phyloP scores from a whole-genome alignment of 257 asterid genomes.

The Solanum sejunctum region DNA sequence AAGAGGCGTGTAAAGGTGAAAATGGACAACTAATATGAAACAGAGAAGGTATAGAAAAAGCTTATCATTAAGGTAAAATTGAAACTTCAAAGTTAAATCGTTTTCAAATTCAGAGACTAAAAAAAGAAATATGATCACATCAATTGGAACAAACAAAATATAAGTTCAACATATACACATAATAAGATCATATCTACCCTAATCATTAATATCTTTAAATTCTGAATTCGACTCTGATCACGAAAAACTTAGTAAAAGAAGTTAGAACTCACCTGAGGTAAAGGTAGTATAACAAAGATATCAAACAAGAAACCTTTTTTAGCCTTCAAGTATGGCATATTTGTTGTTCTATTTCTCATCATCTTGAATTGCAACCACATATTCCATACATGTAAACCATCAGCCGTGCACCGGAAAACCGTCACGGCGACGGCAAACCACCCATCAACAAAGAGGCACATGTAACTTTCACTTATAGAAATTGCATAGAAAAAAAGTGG shows the following conservation, averaged over 20 bases:
- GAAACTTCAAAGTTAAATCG: no score
- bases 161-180: neutral
- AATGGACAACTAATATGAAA: no score
- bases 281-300: conserved; percentile 4
- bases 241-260: neutral
- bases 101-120: neutral
- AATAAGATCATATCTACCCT: neutral
- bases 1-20: neutral
- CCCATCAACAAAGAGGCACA: conserved; percentile 7
- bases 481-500: conserved; percentile 8
- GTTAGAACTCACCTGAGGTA: conserved; percentile 2
- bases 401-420: neutral
- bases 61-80: no score
- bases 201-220: neutral
- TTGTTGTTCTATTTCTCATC: neutral
- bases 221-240: neutral
- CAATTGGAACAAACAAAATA: neutral
- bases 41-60: no score
- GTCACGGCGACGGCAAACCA: conserved; percentile 2
- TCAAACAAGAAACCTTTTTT: neutral
- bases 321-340: neutral
- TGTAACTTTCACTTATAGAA: neutral
- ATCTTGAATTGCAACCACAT: conserved; percentile 1
- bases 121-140: neutral
- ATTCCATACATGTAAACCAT: conserved; percentile 1